Evolutionary conservation across 2,329 filamentous ascomycete species (phyloP), one percentile per base, ranked within the genome.

Genomic region (Hypoxylon sp.): DNA sequence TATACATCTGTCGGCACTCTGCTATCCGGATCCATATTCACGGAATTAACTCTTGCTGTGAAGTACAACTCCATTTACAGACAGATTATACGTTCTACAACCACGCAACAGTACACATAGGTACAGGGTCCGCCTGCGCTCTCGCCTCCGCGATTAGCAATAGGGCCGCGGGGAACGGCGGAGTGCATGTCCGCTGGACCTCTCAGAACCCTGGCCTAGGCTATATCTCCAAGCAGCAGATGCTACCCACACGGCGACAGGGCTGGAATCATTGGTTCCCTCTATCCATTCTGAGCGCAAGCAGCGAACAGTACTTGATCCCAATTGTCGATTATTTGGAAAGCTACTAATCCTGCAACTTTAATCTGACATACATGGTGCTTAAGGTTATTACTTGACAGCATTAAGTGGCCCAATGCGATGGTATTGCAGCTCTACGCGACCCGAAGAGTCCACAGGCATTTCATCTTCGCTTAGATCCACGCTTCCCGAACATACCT

Each of bases 351-450:
- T 30, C 36, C 42, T 51, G 48, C 59, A 63, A 52, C 59, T 46
- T 60, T 58, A 55, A 55, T 69, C 67, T 69, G 67, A 70, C 68
- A 67, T 70, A 66, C 68, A 69, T 68, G 62, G 61, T 61, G 65
- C 68, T 70, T 68, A 68, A 70, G 42, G 68, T 68, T 68, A 68
- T 66, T 68, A 62, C 26, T 52, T 38, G 40, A 14, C 28, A 51
- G 26, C 32, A n/a, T 40, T 38, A n/a, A 60, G 56, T 48, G 50
- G 40, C 22, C 59, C 59, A 69, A 64, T 55, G 49, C 28, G 20
- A 40, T 49, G 38, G 46, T 40, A 33, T 42, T 49, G 51, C 44
- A 22, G 22, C 50, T 12, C 36, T 50, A 42, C 50, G 32, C 32
- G 22, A 11, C 42, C 50, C 16, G 12, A 18, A 14, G 20, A 32